A percentile compares a stretch with the other conserved stretches of the same genome.
Evolutionary conservation across 2,329 filamentous ascomycete species (phyloP).

Genomic region (Emydomyces testavorans): DNA sequence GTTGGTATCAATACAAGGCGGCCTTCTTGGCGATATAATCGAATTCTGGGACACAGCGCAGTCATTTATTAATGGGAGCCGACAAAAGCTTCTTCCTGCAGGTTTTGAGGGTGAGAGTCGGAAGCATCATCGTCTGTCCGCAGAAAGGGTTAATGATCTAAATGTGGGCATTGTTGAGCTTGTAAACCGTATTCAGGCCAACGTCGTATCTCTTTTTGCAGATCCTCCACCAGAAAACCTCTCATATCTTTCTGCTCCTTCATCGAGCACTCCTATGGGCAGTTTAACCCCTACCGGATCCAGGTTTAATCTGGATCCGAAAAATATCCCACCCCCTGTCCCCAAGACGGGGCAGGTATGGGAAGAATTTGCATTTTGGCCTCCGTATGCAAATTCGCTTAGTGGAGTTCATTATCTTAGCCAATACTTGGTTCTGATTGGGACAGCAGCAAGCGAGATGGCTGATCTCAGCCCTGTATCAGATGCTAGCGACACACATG

Average conservation of each 20-base stretch:
- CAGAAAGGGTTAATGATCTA: conserved; percentile 58
- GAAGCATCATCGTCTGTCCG: conserved; percentile 67
- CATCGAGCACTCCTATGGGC: conserved; percentile 54
- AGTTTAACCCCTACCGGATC: conserved; percentile 51
- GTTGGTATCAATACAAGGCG: conserved; percentile 61
- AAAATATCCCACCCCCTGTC: conserved; percentile 63
- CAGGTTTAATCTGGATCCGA: conserved; percentile 68
- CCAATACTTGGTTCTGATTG: conserved; percentile 68
- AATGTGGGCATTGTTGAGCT: conserved; percentile 70
- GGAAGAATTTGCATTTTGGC: conserved; percentile 95
- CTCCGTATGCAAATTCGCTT: conserved; percentile 79
- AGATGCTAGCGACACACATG: conserved; percentile 46
- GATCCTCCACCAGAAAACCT: conserved; percentile 84
- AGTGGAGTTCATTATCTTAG: conserved; percentile 85
- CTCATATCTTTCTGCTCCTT: conserved; percentile 48
- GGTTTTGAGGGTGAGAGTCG: conserved; percentile 74
- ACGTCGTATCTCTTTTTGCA: conserved; percentile 68
- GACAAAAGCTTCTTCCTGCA: conserved; percentile 64
- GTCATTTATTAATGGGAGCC: conserved; percentile 76
- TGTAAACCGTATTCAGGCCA: conserved; percentile 70
- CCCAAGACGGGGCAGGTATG: conserved; percentile 71
- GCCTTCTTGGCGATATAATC: conserved; percentile 75
- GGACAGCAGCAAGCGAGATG: conserved; percentile 79
- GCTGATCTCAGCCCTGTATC: conserved; percentile 59
- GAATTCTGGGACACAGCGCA: conserved; percentile 92